Percentiles rank a stretch among this genome's conserved stretches.
Conservation (phyloP, 2,329 filamentous ascomycete species). For the Cytospora chrysosperma region DNA sequence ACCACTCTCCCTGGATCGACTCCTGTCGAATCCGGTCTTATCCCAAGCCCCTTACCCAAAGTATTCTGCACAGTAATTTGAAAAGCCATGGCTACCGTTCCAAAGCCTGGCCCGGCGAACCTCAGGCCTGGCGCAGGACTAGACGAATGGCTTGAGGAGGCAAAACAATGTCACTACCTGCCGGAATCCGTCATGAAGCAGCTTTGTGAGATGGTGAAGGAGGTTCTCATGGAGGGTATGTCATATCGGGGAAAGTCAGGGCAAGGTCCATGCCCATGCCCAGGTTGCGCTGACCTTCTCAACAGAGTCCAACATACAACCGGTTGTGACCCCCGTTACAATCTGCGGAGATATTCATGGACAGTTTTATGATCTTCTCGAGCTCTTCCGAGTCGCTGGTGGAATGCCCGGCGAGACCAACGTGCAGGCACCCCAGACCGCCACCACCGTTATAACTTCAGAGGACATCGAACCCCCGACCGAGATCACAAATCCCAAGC, state of each 20-base stretch:
- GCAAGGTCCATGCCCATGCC: neutral
- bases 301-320: conserved; percentile 95
- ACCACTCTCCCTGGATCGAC: neutral
- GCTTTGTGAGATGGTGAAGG: conserved; percentile 97
- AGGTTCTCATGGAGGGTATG: conserved; percentile 95
- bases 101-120: conserved; percentile 87
- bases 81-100: conserved; percentile 55
- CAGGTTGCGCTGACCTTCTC: conserved; percentile 8
- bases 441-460: conserved; percentile 76
- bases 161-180: conserved; percentile 95
- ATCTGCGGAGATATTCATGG: conserved; percentile 98
- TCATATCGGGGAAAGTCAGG: conserved; percentile 5
- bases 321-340: conserved; percentile 93
- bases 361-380: conserved; percentile 96
- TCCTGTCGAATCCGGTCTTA: neutral
- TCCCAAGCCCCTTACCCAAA: neutral
- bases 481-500: conserved; percentile 82
- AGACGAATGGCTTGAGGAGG: conserved; percentile 95
- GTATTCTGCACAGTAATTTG: conserved; percentile 11
- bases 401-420: conserved; percentile 89
- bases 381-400: conserved; percentile 93
- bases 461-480: conserved; percentile 89
- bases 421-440: conserved; percentile 65
- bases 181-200: conserved; percentile 98
- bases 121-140: conserved; percentile 80